Evolutionary conservation across 208 protist species (phyloP).

Genomic region (Polymyxa betae): DNA sequence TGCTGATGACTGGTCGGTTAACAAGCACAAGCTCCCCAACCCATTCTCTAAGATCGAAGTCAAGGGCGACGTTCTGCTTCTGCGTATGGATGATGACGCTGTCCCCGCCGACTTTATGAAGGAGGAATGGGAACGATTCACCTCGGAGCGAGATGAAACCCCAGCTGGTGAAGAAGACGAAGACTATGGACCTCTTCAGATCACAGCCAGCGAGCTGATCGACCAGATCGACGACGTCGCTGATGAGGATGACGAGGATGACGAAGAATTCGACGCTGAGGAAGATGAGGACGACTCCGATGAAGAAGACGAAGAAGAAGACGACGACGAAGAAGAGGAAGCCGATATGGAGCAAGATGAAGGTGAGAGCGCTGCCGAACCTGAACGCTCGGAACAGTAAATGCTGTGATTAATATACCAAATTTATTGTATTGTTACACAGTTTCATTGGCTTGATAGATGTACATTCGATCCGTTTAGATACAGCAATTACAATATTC

Average conservation of each 20-base stretch:
- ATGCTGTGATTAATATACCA: too few relatives aligned
- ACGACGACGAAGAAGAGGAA: background rate
- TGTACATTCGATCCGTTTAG: too few relatives aligned
- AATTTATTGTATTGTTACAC: too few relatives aligned
- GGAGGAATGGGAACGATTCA: conserved; percentile 5
- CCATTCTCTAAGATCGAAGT: background rate
- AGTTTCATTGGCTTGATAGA: too few relatives aligned
- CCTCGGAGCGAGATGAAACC: background rate
- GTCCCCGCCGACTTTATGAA: background rate
- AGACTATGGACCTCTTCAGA: background rate
- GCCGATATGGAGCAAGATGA: too few relatives aligned
- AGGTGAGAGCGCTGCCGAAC: too few relatives aligned
- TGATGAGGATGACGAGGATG: background rate
- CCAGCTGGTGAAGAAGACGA: background rate
- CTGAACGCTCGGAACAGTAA: too few relatives aligned
- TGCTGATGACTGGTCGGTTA: background rate
- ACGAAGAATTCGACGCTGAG: background rate
- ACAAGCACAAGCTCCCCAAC: background rate
- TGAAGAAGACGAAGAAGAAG: background rate
- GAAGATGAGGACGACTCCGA: background rate
- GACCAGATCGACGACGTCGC: background rate
- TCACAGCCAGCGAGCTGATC: background rate
- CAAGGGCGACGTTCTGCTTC: background rate
- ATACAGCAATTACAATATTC: too few relatives aligned
- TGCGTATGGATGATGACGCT: conserved; percentile 7